These are phyloP conservation scores for Chalciporus pseudorubinellus DNA, from an alignment of 768 basidiomycete genomes.

Conservation along the genomic window DNA sequence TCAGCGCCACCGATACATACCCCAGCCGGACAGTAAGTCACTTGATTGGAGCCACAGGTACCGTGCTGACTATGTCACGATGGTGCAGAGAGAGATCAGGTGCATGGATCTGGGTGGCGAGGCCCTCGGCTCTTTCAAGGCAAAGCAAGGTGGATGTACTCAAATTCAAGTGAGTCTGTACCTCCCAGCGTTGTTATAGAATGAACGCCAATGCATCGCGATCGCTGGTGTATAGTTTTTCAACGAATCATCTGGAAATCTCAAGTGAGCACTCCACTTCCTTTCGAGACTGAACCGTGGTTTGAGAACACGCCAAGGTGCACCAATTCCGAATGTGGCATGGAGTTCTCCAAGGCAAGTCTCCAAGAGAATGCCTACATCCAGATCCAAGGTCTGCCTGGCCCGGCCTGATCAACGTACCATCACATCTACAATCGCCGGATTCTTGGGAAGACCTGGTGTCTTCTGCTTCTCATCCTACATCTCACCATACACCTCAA, in stretches of 20 bases:
- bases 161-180: constrained; percentile 38
- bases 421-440: background rate
- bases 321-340: constrained; percentile 40
- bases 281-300: constrained; percentile 1
- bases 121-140: constrained; percentile 40
- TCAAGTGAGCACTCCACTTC: constrained; percentile 32
- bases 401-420: constrained; percentile 15
- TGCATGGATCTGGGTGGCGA: constrained; percentile 44
- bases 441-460: constrained; percentile 15
- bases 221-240: constrained; percentile 31
- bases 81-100: constrained; percentile 39
- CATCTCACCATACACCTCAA: constrained; percentile 16
- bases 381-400: constrained; percentile 38
- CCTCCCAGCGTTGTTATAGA: background rate
- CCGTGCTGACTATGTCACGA: constrained; percentile 14
- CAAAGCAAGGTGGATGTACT: constrained; percentile 39
- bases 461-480: constrained; percentile 13
- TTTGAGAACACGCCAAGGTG: constrained; percentile 24
- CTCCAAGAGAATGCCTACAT: constrained; percentile 42
- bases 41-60: background rate
- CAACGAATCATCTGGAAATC: constrained; percentile 36
- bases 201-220: constrained; percentile 3
- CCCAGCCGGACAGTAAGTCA: constrained; percentile 32
- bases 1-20: constrained; percentile 34
- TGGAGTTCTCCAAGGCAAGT: constrained; percentile 40